Base-by-base conservation (phyloP, 192 early-diverging fungal genomes). In the Linnemannia hyalina region DNA sequence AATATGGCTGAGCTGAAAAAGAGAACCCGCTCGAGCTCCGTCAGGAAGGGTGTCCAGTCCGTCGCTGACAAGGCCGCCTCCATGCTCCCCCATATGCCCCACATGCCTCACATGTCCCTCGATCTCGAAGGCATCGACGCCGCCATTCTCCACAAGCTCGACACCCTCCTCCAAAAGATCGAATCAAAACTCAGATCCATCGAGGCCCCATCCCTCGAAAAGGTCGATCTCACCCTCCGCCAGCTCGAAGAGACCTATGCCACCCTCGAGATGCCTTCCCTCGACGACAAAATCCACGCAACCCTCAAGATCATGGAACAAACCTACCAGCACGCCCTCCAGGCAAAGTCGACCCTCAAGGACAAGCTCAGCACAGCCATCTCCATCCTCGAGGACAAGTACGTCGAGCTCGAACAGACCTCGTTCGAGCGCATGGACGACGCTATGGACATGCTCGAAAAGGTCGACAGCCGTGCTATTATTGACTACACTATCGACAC, bases 341-440 rank as follows among this genome's bases (percentile, higher is more conserved):
- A 88, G n/a, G 88, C 78, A 13, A 83, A 80, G 22, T 83, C 80
- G 6, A 75, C 80, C 8, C 55, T 83, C 57, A 78, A 65, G 32
- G 85, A 83, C 36, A 84, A 90, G n/a, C 68, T 78, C 9, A 78
- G 70, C 49, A 79, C 82, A 4, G 79, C 89, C 18, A 77, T 86
- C 18, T 22, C 65, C 26, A 86, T 86, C 32, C 75, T 86, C 8
- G 83, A 86, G 47, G 83, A 89, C 68, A 89, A 89, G 46, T 89
- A 82, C 49, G 57, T 86, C 29, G 83, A 89, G 55, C 75, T 89
- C 44, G 88, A 85, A 55, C 78, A 89, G 73, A 88, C 74, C 7
- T 89, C 73, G 29, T 89, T 83, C 68, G 80, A 80, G 75, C 81
- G 74, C 6, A 91, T 93, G 72, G 92, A 93, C 32, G 92, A 93